Conservation (phyloP, 2,329 filamentous ascomycete species). For the Daldinia sp. region DNA sequence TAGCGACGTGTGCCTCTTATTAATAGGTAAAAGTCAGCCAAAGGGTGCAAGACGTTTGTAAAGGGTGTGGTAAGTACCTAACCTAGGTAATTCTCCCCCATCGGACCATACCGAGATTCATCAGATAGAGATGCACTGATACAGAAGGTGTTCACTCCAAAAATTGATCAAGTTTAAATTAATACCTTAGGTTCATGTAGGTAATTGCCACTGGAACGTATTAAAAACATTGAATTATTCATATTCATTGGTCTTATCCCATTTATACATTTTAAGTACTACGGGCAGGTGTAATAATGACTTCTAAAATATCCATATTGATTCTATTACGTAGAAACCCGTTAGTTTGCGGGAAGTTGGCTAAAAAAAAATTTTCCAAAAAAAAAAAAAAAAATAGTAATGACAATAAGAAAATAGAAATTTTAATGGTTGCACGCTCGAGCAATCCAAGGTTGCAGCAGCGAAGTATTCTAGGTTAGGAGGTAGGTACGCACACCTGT, state of each 20-base stretch:
- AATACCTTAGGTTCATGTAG: no score
- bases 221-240: neutral
- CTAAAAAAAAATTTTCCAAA: no score
- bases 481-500: no score
- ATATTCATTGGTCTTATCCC: no score
- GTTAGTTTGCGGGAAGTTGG: neutral
- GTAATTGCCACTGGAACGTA: constrained; percentile 24
- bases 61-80: constrained; percentile 2
- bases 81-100: no score
- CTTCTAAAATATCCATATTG: constrained; percentile 18
- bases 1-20: constrained; percentile 11
- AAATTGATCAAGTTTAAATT: neutral
- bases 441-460: constrained; percentile 19
- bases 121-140: no score
- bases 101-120: constrained; percentile 31
- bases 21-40: constrained; percentile 4
- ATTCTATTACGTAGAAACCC: neutral
- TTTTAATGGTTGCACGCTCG: neutral
- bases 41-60: constrained; percentile 6
- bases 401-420: no score
- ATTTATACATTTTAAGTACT: neutral
- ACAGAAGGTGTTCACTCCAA: constrained; percentile 17
- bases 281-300: neutral
- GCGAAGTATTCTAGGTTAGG: constrained; percentile 1
- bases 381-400: no score